Percentiles rank a stretch among this genome's conserved stretches.
These are phyloP conservation scores for Aspergillus sp. DNA, from an alignment of 2,329 filamentous ascomycete genomes.

Conservation along the genomic window DNA sequence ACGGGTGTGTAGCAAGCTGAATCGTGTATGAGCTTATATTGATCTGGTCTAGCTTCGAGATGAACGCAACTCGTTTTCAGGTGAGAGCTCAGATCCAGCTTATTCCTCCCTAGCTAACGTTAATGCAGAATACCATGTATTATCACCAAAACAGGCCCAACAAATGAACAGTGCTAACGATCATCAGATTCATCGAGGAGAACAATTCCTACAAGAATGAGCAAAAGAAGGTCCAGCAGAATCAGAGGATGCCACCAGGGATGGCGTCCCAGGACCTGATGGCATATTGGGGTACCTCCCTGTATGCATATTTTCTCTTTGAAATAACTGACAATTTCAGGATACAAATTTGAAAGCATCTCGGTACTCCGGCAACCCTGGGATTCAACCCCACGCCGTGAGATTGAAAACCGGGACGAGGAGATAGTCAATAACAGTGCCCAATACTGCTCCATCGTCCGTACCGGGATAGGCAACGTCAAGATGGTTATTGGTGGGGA, in stretches of 20 bases:
- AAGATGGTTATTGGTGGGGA: slow-evolving; percentile 80
- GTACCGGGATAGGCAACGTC: slow-evolving; percentile 73
- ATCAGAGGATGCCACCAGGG: slow-evolving; percentile 44
- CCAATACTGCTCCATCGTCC: slow-evolving; percentile 92
- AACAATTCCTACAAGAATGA: slow-evolving; percentile 67
- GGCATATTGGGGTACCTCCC: slow-evolving; percentile 73
- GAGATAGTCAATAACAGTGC: slow-evolving; percentile 77
- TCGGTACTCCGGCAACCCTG: slow-evolving; percentile 69
- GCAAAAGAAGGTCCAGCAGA: slow-evolving; percentile 53
- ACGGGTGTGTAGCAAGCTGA: slow-evolving; percentile 44
- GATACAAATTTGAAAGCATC: slow-evolving; percentile 94
- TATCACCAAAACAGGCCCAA: slow-evolving; percentile 2
- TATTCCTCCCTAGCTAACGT: neutral
- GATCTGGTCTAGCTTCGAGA: slow-evolving; percentile 64
- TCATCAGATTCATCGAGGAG: slow-evolving; percentile 78
- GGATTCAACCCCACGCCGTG: slow-evolving; percentile 63
- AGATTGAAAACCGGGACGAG: slow-evolving; percentile 69
- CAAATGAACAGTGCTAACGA: slow-evolving; percentile 6
- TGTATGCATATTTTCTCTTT: neutral
- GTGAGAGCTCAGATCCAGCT: slow-evolving; percentile 41
- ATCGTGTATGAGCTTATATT: slow-evolving; percentile 35
- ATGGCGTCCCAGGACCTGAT: slow-evolving; percentile 68
- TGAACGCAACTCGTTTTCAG: slow-evolving; percentile 90
- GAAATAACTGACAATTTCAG: slow-evolving; percentile 37
- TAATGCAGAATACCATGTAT: slow-evolving; percentile 48